Conservation (phyloP, 768 basidiomycete genomes). For the Amanita polypyramis region DNA sequence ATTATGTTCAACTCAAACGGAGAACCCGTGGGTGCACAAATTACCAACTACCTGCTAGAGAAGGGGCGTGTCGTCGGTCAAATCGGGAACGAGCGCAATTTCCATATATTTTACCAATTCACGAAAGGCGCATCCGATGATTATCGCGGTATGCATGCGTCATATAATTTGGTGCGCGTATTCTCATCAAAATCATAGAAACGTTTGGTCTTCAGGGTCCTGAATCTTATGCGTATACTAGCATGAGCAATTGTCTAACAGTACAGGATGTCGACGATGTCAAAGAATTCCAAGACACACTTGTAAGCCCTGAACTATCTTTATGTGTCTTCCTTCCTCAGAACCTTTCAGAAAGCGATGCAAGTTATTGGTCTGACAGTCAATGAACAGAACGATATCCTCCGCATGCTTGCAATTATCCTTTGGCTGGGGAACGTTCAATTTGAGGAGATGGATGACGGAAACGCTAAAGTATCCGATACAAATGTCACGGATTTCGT, state of each 20-base stretch:
- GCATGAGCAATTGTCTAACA: slow-evolving; percentile 82
- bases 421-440: slow-evolving; percentile 97
- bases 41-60: slow-evolving; percentile 96
- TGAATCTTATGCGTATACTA: slow-evolving; percentile 91
- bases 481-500: slow-evolving; percentile 90
- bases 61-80: slow-evolving; percentile 97
- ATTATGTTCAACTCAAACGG: slow-evolving; percentile 96
- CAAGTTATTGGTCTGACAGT: slow-evolving; percentile 77
- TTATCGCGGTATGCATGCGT: slow-evolving; percentile 59
- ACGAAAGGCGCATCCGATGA: slow-evolving; percentile 88
- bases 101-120: slow-evolving; percentile 99
- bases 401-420: slow-evolving; percentile 83
- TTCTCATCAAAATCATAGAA: slow-evolving; percentile 38
- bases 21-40: slow-evolving; percentile 94
- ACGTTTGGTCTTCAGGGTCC: slow-evolving; percentile 93
- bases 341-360: slow-evolving; percentile 71
- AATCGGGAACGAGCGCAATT: slow-evolving; percentile 91
- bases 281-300: slow-evolving; percentile 79
- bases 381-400: slow-evolving; percentile 85
- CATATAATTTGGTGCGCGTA: neutral
- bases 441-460: slow-evolving; percentile 81
- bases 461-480: slow-evolving; percentile 75
- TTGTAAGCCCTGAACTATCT: slow-evolving; percentile 38
- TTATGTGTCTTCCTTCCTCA: slow-evolving; percentile 3
- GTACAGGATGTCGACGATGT: slow-evolving; percentile 88